A percentile compares a stretch with the other conserved stretches of the same genome.
Evolutionary conservation across 805 yeast genomes (phyloP).

Genomic region (Starmera quercuum): DNA sequence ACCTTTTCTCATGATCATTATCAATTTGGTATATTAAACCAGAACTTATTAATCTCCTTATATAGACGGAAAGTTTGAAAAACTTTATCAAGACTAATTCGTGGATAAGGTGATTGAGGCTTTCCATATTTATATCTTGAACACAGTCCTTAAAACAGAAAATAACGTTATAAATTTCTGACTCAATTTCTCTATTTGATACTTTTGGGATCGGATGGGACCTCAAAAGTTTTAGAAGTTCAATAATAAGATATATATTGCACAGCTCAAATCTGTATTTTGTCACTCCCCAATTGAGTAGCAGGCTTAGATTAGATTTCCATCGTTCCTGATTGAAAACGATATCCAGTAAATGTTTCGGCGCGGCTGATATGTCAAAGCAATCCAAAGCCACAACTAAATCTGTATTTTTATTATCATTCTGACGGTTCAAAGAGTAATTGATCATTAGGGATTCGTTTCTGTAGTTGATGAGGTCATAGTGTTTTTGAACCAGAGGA

Average conservation of each 20-base stretch:
- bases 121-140: conserved; percentile 25
- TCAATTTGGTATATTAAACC: conserved; percentile 66
- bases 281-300: conserved; percentile 34
- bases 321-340: conserved; percentile 25
- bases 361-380: conserved; percentile 21
- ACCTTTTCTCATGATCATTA: conserved; percentile 39
- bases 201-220: conserved; percentile 13
- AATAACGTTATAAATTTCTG: conserved; percentile 25
- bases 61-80: conserved; percentile 48
- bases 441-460: conserved; percentile 66
- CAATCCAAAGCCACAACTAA: conserved; percentile 31
- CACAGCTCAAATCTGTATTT: conserved; percentile 11
- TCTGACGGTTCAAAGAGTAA: conserved; percentile 18
- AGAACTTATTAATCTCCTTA: conserved; percentile 75
- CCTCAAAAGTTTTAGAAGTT: conserved; percentile 10
- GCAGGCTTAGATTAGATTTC: conserved; percentile 27
- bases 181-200: conserved; percentile 27
- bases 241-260: conserved; percentile 10
- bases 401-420: conserved; percentile 7
- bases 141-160: conserved; percentile 28
- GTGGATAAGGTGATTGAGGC: conserved; percentile 38
- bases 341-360: no score
- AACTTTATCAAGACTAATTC: conserved; percentile 31
- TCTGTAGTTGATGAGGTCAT: conserved; percentile 54
- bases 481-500: conserved; percentile 34